A percentile compares a stretch with the other conserved stretches of the same genome.
Evolutionary conservation across 2,329 filamentous ascomycete genomes (phyloP).

Genomic region (Calonectria pseudoreteaudii): DNA sequence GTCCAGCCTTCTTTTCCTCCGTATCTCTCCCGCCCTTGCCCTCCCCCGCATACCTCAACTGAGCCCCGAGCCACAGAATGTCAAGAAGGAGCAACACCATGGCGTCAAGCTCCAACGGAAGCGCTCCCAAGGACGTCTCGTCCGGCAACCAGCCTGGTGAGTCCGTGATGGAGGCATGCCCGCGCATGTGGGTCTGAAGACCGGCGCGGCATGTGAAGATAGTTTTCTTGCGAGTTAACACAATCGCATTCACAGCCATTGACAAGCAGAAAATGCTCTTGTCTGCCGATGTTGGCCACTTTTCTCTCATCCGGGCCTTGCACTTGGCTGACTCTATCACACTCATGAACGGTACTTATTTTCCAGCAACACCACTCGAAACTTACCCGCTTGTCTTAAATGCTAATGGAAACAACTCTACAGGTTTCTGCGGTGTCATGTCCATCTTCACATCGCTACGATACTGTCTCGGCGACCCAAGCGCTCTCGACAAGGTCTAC

Average conservation of each 20-base stretch:
- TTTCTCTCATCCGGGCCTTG: conserved; percentile 75
- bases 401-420: not conserved
- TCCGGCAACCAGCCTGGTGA: conserved; percentile 49
- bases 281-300: conserved; percentile 77
- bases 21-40: not conserved
- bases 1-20: not conserved
- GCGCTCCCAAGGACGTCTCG: conserved; percentile 43
- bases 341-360: conserved; percentile 75
- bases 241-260: conserved; percentile 57
- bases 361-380: not conserved
- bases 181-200: not conserved
- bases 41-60: not conserved
- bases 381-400: not conserved
- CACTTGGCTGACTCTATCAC: conserved; percentile 89
- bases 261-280: conserved; percentile 84
- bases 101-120: conserved; percentile 43
- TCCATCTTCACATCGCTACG: conserved; percentile 95
- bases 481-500: conserved; percentile 78
- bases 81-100: conserved; percentile 69
- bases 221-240: not conserved
- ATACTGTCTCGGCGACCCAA: conserved; percentile 83
- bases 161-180: conserved; percentile 25
- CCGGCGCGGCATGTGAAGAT: conserved; percentile 1
- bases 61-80: conserved; percentile 57
- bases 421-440: conserved; percentile 88